Percentiles rank a stretch among this genome's conserved stretches.
Conservation (phyloP, 805 yeast genomes). For the Pichia deserticola region DNA sequence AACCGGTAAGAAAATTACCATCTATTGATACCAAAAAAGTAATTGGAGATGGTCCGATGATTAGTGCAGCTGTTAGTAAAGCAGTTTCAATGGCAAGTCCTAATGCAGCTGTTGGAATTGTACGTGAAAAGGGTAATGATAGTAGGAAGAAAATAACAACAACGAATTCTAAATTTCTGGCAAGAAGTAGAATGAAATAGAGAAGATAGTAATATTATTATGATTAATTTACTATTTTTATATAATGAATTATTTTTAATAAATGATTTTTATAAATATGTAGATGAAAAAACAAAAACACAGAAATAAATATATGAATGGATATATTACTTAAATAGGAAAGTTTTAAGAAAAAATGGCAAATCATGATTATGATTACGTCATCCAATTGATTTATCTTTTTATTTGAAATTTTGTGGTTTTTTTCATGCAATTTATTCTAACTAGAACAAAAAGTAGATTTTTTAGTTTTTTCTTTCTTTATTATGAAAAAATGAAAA, state of each 20-base stretch:
- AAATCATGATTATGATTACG: too few species aligned
- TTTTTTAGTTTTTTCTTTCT: too few species aligned
- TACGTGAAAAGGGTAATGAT: not conserved
- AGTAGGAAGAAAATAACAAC: constrained; percentile 34
- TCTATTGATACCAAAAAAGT: not conserved
- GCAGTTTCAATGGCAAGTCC: constrained; percentile 21
- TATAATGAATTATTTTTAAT: not conserved
- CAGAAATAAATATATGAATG: not conserved
- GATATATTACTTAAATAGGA: not conserved
- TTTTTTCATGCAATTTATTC: too few species aligned
- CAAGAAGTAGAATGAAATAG: constrained; percentile 44
- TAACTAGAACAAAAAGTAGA: too few species aligned
- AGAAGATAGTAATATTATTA: constrained; percentile 4
- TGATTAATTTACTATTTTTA: not conserved
- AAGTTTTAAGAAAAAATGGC: not conserved
- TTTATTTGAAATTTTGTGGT: too few species aligned
- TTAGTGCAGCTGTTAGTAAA: constrained; percentile 29
- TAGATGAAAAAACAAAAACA: too few species aligned
- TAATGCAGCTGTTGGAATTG: constrained; percentile 12
- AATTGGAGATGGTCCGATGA: constrained; percentile 23
- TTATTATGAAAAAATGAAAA: too few species aligned
- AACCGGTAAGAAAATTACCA: not conserved
- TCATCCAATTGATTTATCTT: too few species aligned
- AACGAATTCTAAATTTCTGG: constrained; percentile 54
- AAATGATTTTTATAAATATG: too few species aligned